A percentile compares a stretch with the other conserved stretches of the same genome.
Conservation (phyloP, 306 rosid species). For the Ormosia emarginata region DNA sequence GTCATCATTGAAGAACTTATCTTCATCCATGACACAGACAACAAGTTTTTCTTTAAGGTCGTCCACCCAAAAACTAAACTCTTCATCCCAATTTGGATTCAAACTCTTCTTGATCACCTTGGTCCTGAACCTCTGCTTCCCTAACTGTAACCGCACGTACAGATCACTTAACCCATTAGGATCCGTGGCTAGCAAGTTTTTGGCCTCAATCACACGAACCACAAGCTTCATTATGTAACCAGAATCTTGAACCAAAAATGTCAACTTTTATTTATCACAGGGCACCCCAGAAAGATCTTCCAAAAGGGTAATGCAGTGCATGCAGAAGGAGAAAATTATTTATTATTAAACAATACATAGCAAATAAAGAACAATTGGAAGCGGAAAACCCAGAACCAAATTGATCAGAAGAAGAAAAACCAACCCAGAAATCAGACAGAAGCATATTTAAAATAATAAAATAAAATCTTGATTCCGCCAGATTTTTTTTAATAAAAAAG, state of each 20-base stretch:
- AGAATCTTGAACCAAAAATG: neutral
- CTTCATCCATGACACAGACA: constrained; percentile 74
- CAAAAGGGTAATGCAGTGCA: constrained; percentile 14
- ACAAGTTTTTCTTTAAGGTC: constrained; percentile 64
- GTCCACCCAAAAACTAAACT: constrained; percentile 70
- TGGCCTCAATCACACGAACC: constrained; percentile 81
- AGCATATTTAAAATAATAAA: neutral
- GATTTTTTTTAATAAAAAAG: neutral
- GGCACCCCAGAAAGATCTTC: neutral
- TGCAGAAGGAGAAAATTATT: neutral
- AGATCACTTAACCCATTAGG: constrained; percentile 66
- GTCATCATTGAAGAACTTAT: constrained; percentile 77
- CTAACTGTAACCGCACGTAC: constrained; percentile 75
- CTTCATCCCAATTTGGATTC: constrained; percentile 83
- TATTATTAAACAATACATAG: neutral
- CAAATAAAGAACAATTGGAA: neutral
- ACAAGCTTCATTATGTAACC: constrained; percentile 58
- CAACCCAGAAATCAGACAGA: constrained; percentile 8
- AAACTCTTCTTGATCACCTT: constrained; percentile 69
- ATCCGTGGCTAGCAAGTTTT: constrained; percentile 54
- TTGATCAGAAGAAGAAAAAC: neutral
- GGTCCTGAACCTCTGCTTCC: constrained; percentile 73
- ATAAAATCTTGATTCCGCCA: constrained; percentile 2
- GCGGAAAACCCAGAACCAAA: neutral
- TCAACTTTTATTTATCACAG: neutral